Evolutionary conservation across 2,329 filamentous ascomycete species (phyloP).

Genomic region (Cladosporium colombiae): DNA sequence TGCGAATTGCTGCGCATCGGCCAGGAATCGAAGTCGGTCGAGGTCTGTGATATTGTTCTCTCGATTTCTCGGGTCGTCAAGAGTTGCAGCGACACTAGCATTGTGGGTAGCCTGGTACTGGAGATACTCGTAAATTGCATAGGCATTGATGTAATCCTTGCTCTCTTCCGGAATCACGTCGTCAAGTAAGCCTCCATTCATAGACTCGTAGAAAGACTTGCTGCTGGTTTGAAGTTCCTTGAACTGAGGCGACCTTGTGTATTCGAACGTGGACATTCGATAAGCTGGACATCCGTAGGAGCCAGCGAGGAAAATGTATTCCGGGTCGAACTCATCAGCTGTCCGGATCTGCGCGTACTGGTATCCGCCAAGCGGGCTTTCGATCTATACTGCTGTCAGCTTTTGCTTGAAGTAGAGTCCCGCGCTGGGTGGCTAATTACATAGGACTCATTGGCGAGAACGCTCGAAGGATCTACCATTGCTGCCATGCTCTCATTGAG

Average conservation of each 20-base stretch:
- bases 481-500: slow-evolving; percentile 34
- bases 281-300: slow-evolving; percentile 34
- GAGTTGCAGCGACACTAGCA: slow-evolving; percentile 38
- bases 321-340: slow-evolving; percentile 48
- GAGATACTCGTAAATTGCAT: slow-evolving; percentile 58
- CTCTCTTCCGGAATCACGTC: slow-evolving; percentile 41
- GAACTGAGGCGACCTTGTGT: slow-evolving; percentile 46
- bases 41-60: slow-evolving; percentile 29
- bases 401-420: neutral
- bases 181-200: slow-evolving; percentile 48
- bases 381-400: slow-evolving; percentile 30
- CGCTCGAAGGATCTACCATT: slow-evolving; percentile 40
- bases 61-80: neutral
- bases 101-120: slow-evolving; percentile 58
- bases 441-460: slow-evolving; percentile 50
- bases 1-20: slow-evolving; percentile 48
- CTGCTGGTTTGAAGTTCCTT: slow-evolving; percentile 40
- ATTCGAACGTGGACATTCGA: slow-evolving; percentile 41
- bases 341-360: slow-evolving; percentile 57
- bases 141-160: slow-evolving; percentile 55
- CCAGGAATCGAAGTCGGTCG: slow-evolving; percentile 43
- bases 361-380: slow-evolving; percentile 56
- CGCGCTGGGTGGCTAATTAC: slow-evolving; percentile 16
- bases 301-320: slow-evolving; percentile 54
- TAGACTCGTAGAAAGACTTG: slow-evolving; percentile 47